Evolutionary conservation across 176 grass and related monocot genomes (phyloP).

Genomic region (Musa acuminata): DNA sequence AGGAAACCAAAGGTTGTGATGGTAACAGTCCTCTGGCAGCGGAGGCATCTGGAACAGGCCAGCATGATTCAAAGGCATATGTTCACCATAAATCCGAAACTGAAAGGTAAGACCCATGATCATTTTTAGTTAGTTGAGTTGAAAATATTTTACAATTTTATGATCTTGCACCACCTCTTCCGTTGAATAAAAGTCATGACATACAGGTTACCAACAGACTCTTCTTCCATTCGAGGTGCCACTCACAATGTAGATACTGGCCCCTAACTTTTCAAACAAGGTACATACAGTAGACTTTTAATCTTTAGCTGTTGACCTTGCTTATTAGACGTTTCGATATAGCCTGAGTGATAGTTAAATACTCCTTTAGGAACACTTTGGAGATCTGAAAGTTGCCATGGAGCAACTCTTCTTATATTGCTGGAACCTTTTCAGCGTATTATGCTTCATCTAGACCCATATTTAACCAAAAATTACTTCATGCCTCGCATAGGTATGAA

Average conservation of each 20-base stretch:
- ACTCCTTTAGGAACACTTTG: too few relatives aligned
- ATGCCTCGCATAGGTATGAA: background rate
- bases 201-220: conserved; percentile 14
- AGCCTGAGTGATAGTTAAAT: background rate
- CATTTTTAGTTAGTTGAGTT: background rate
- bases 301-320: too few relatives aligned
- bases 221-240: conserved; percentile 7
- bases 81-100: background rate
- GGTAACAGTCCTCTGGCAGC: background rate
- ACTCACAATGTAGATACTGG: background rate
- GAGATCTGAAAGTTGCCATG: background rate
- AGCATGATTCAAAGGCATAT: conserved; percentile 5
- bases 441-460: background rate
- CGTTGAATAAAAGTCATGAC: background rate
- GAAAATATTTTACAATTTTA: background rate
- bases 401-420: background rate
- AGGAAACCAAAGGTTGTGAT: background rate
- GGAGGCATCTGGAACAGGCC: background rate
- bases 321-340: background rate
- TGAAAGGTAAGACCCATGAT: conserved; percentile 10
- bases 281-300: background rate
- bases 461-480: background rate
- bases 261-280: conserved; percentile 11
- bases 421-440: background rate
- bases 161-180: background rate